Percentiles rank a stretch among this genome's conserved stretches.
Conservation (phyloP, 306 rosid genomes). For the Quillaja saponaria region DNA sequence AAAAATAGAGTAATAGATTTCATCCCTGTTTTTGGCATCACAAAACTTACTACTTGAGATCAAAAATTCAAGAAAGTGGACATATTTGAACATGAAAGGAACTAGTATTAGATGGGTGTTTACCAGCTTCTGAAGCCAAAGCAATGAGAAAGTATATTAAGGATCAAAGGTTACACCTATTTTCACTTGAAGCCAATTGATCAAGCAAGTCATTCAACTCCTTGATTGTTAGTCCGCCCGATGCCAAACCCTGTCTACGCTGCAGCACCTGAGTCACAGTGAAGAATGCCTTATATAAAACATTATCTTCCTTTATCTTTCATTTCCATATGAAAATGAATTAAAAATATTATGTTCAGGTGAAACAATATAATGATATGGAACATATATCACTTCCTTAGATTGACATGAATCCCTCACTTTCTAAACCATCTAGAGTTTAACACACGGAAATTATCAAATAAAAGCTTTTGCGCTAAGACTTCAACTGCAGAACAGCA, state of each 20-base stretch:
- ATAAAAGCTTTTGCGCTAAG: no score
- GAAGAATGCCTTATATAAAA: conserved; percentile 2
- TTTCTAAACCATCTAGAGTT: no score
- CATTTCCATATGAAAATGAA: conserved; percentile 8
- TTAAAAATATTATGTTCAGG: not conserved
- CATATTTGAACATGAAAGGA: no score
- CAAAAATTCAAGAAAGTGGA: no score
- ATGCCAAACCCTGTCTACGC: conserved; percentile 71
- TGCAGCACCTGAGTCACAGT: conserved; percentile 66
- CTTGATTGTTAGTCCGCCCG: conserved; percentile 75
- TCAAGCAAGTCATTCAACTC: conserved; percentile 83
- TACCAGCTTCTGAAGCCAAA: not conserved
- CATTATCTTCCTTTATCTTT: not conserved
- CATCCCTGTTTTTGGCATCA: no score
- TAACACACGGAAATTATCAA: no score
- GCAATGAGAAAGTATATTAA: conserved; percentile 7
- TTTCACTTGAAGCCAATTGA: conserved; percentile 73
- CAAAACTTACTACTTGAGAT: no score
- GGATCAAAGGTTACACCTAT: conserved; percentile 46
- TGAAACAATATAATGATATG: not conserved
- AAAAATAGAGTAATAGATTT: no score
- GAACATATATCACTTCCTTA: no score
- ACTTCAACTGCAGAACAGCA: no score
- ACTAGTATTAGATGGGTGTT: not conserved
- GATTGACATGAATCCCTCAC: no score